Base-by-base conservation (phyloP, 257 asterid species). In the Schizonepeta tenuifolia region DNA sequence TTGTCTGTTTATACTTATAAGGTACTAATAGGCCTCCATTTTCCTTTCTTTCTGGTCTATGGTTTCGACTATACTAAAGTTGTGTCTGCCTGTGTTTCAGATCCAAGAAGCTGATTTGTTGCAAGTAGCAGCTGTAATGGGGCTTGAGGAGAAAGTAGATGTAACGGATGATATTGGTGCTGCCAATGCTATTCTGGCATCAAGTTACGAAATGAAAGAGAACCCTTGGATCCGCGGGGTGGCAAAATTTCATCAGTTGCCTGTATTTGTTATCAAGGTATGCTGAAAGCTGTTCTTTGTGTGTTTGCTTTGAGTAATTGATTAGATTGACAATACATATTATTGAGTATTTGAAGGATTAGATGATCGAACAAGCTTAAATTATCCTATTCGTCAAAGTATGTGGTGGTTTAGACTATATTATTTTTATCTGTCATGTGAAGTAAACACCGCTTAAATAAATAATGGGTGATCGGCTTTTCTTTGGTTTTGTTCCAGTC, bases 161-260 rank as follows among this genome's bases (percentile, higher is more conserved):
- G 85, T 83, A 70, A 89, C 96, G 6, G 87, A 86, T 69, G 96
- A 94, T 76, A 84, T 89, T 75, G 93, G 87, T 66, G 75, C 75
- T n/a, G 97, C 99, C 6, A 91, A 94, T 83, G 96, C 88, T 41
- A 87, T 94, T 83, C 81, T 94, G 64, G 94, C 87, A 59, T 89
- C 97, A 41, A 77, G 82, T 76, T 62, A 80, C 67, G 97, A 94
- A 88, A 79, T 94, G 83, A 89, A 89, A 77, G 90, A 83, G 82
- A 91, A 89, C 76, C 96, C 99, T 63, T 91, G 97, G 97, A 89
- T 94, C 67, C 95, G 92, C 15, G 88, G 97, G 11, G 89, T 94
- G 77, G 99, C 97, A 8, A 94, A 94, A 78, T 94, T 83, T 75
- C 95, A 91, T 73, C 89, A 86, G 77, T 74, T 91, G 69, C 96